Conservation (phyloP, 345 rosid species). For the Triadica sebifera region DNA sequence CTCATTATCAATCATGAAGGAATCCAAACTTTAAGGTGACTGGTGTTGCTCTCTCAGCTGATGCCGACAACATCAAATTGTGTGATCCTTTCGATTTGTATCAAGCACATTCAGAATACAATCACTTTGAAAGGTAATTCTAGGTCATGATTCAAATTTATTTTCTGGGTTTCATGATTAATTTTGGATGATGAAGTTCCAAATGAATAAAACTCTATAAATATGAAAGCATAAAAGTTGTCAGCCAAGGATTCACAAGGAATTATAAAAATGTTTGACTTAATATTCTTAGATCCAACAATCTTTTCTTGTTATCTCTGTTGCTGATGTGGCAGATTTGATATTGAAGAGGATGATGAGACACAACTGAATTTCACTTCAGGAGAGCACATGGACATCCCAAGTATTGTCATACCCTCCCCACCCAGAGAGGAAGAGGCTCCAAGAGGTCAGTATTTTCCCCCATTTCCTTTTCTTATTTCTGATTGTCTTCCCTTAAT, state of each 20-base stretch:
- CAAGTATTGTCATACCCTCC: conserved; percentile 46
- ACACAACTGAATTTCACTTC: conserved; percentile 50
- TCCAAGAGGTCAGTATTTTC: conserved; percentile 47
- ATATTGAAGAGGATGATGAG: conserved; percentile 64
- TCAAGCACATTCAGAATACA: conserved; percentile 47
- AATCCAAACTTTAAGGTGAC: conserved; percentile 9
- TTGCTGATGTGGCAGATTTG: conserved; percentile 55
- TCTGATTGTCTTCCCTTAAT: not conserved
- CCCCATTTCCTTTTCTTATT: not conserved
- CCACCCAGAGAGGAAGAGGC: conserved; percentile 46
- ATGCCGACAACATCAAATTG: conserved; percentile 67
- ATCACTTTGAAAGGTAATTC: conserved; percentile 64
- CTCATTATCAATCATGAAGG: not conserved
- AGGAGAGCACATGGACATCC: conserved; percentile 47
- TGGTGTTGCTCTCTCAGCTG: conserved; percentile 46
- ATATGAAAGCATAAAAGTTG: not conserved
- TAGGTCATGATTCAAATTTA: not conserved
- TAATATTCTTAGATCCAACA: not conserved
- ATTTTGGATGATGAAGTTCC: not conserved
- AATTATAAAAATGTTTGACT: not conserved
- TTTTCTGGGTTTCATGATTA: not conserved
- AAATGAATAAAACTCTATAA: not conserved
- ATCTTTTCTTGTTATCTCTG: not conserved
- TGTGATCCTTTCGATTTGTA: conserved; percentile 53
- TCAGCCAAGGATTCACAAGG: not conserved